Evolutionary conservation across 192 early-diverging fungal genomes (phyloP).

Genomic region (Coemansia aciculifera): DNA sequence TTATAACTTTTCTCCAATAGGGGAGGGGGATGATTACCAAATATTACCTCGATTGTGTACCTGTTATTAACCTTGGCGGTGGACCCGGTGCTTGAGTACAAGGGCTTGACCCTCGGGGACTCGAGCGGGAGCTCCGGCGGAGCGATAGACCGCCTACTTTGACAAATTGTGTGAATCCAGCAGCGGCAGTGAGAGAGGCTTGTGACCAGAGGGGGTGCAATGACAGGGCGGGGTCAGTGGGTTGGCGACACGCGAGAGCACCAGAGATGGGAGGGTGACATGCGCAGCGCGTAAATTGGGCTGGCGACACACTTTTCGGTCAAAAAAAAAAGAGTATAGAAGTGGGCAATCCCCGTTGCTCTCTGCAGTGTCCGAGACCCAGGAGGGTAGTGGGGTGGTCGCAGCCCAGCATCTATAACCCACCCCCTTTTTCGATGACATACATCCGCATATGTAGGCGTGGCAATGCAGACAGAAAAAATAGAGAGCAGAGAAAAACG

Average conservation of each 20-base stretch:
- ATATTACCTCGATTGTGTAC: not conserved
- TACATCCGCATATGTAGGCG: not conserved
- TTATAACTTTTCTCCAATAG: slow-evolving; percentile 4
- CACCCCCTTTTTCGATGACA: not conserved
- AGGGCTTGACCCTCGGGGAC: not conserved
- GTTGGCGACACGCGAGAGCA: not conserved
- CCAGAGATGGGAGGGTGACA: not conserved
- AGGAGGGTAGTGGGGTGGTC: not conserved
- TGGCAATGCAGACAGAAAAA: not conserved
- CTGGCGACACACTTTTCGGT: not conserved
- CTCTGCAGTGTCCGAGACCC: not conserved
- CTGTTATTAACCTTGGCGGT: not conserved
- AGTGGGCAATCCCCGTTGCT: not conserved
- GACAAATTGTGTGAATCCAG: not conserved
- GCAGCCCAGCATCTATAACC: not conserved
- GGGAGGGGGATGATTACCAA: slow-evolving; percentile 6
- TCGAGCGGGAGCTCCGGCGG: slow-evolving; percentile 1
- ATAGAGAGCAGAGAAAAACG: slow-evolving; percentile 2
- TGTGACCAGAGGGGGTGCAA: not conserved
- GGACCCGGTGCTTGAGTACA: not conserved
- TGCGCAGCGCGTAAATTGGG: slow-evolving; percentile 7
- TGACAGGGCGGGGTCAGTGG: not conserved
- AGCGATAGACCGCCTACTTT: not conserved
- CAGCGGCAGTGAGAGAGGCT: not conserved
- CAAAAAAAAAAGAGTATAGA: slow-evolving; percentile 5